Percentiles rank a stretch among this genome's conserved stretches.
Evolutionary conservation across 148 eudicot species (phyloP).

Genomic region (Salicornia ramosissima): DNA sequence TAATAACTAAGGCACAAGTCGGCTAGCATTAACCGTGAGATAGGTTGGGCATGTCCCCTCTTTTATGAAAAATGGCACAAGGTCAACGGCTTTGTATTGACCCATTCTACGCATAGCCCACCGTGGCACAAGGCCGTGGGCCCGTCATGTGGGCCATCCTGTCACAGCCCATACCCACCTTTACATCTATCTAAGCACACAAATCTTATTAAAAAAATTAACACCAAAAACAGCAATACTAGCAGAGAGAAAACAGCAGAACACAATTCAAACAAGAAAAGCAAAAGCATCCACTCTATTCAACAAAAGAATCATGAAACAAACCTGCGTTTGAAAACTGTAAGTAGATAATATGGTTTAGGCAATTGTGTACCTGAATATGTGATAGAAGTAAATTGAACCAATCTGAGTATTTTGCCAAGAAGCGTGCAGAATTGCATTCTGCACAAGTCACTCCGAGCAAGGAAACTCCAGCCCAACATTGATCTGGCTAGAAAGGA

Average conservation of each 20-base stretch:
- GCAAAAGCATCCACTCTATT: not conserved
- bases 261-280: not conserved
- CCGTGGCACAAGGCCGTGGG: too few species aligned
- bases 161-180: not conserved
- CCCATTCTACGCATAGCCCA: too few species aligned
- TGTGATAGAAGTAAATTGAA: constrained; percentile 47
- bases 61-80: too few species aligned
- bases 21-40: too few species aligned
- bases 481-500: constrained; percentile 81
- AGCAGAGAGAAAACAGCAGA: not conserved
- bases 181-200: not conserved
- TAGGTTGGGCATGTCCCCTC: too few species aligned
- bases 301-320: not conserved
- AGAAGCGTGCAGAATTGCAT: constrained; percentile 69
- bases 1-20: too few species aligned
- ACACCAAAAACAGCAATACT: not conserved
- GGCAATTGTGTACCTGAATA: constrained; percentile 52
- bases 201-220: not conserved
- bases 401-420: constrained; percentile 65
- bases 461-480: constrained; percentile 92
- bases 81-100: too few species aligned
- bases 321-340: not conserved
- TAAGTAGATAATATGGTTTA: constrained; percentile 3
- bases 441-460: constrained; percentile 71
- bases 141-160: too few species aligned